Percentiles rank a stretch among this genome's conserved stretches.
Evolutionary conservation across 805 yeast species (phyloP).

Genomic region (Isabelozyma rhagii): DNA sequence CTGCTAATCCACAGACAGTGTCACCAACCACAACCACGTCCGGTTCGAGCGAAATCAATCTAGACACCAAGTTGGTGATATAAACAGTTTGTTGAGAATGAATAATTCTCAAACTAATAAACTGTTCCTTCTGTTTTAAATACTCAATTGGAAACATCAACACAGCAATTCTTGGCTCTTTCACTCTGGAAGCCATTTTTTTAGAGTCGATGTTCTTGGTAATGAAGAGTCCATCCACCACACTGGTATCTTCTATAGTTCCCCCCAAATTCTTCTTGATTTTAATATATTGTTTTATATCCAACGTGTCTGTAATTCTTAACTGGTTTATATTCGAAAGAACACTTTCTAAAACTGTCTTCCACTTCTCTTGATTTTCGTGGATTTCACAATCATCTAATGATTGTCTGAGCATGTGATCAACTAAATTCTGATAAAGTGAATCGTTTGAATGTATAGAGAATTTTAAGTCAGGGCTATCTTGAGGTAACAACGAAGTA

Average conservation of each 20-base stretch:
- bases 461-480: neutral
- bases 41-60: slow-evolving; percentile 75
- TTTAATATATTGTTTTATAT: slow-evolving; percentile 85
- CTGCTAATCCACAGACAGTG: slow-evolving; percentile 78
- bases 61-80: slow-evolving; percentile 72
- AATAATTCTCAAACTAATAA: slow-evolving; percentile 78
- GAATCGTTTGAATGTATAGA: slow-evolving; percentile 2
- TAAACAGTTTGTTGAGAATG: slow-evolving; percentile 86
- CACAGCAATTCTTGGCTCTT: slow-evolving; percentile 72
- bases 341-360: slow-evolving; percentile 44
- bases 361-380: slow-evolving; percentile 56
- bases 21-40: slow-evolving; percentile 76
- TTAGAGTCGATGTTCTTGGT: slow-evolving; percentile 80
- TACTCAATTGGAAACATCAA: slow-evolving; percentile 90
- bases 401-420: slow-evolving; percentile 54
- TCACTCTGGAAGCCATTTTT: slow-evolving; percentile 64
- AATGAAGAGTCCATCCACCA: slow-evolving; percentile 77
- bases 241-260: slow-evolving; percentile 51
- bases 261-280: slow-evolving; percentile 85
- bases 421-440: slow-evolving; percentile 41
- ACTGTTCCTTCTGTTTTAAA: slow-evolving; percentile 68
- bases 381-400: slow-evolving; percentile 58
- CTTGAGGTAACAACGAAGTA: neutral
- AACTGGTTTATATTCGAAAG: slow-evolving; percentile 56
- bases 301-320: slow-evolving; percentile 71